phyloP scores from a whole-genome alignment of 2,329 filamentous ascomycete species.

The Huntiella decipiens region DNA sequence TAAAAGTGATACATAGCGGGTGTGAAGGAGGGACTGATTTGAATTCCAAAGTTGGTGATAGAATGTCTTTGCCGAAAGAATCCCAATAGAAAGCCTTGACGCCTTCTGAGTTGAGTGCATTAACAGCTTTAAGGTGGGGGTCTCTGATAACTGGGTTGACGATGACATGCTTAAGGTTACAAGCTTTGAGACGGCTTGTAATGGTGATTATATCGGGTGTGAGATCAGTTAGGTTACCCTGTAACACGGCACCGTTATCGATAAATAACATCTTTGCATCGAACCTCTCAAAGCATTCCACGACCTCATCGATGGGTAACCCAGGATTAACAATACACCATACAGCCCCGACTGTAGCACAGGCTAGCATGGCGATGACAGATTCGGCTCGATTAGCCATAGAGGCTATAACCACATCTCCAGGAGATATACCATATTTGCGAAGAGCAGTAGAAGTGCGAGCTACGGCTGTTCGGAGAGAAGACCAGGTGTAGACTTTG shows the following conservation, averaged over 20 bases:
- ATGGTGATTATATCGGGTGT: slow-evolving; percentile 65
- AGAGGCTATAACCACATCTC: slow-evolving; percentile 49
- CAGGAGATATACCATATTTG: slow-evolving; percentile 37
- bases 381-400: slow-evolving; percentile 81
- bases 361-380: slow-evolving; percentile 70
- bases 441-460: slow-evolving; percentile 53
- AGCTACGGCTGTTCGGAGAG: slow-evolving; percentile 60
- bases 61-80: slow-evolving; percentile 15
- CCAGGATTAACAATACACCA: slow-evolving; percentile 92
- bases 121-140: slow-evolving; percentile 19
- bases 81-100: slow-evolving; percentile 19
- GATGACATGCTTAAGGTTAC: slow-evolving; percentile 49
- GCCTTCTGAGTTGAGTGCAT: slow-evolving; percentile 20
- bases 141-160: slow-evolving; percentile 39
- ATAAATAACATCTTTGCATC: slow-evolving; percentile 65
- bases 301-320: slow-evolving; percentile 74
- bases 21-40: slow-evolving; percentile 66
- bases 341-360: slow-evolving; percentile 64
- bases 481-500: slow-evolving; percentile 36
- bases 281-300: slow-evolving; percentile 76
- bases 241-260: slow-evolving; percentile 78
- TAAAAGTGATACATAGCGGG: slow-evolving; percentile 86
- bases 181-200: slow-evolving; percentile 37
- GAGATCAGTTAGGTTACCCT: slow-evolving; percentile 74
- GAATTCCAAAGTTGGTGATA: slow-evolving; percentile 38